Evolutionary conservation across 139 green algal genomes (phyloP).

Genomic region (Auxenochlorella pyrenoidosa): DNA sequence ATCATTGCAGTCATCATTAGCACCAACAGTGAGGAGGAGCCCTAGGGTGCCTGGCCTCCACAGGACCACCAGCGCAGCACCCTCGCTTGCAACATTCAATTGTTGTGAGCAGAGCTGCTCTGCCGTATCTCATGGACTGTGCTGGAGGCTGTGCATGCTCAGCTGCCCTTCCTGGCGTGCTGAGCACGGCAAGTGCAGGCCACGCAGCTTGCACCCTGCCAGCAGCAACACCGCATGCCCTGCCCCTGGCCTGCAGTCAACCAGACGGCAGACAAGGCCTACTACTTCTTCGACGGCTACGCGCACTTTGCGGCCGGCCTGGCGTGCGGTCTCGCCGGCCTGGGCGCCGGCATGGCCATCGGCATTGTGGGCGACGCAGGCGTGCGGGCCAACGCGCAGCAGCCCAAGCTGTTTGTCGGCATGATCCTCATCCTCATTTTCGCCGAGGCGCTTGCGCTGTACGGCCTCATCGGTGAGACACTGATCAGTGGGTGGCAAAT

Average conservation of each 20-base stretch:
- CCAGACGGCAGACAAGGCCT: slow-evolving; percentile 79
- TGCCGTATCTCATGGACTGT: background rate
- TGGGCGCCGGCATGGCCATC: slow-evolving; percentile 99
- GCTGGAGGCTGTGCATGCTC: background rate
- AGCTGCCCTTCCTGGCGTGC: background rate
- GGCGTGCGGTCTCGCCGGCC: slow-evolving; percentile 93
- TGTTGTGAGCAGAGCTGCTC: no score
- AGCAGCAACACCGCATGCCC: background rate
- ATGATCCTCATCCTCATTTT: slow-evolving; percentile 99
- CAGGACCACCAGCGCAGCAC: background rate
- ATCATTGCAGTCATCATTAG: slow-evolving; percentile 99
- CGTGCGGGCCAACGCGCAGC: slow-evolving; percentile 98
- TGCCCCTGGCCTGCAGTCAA: slow-evolving; percentile 70
- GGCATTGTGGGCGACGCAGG: slow-evolving; percentile 99
- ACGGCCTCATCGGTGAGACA: slow-evolving; percentile 94
- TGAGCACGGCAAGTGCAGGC: background rate
- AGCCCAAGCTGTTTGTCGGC: slow-evolving; percentile 99
- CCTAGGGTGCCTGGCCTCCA: background rate
- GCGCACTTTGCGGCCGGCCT: slow-evolving; percentile 96
- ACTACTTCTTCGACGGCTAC: slow-evolving; percentile 98
- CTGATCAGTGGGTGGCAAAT: background rate
- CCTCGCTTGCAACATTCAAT: background rate
- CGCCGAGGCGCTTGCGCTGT: slow-evolving; percentile 97
- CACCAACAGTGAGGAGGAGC: slow-evolving; percentile 84
- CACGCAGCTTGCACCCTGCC: background rate